Percentiles rank a stretch among this genome's conserved stretches.
These are phyloP conservation scores for Alternaria sp. DNA, from an alignment of 2,329 filamentous ascomycete species.

Conservation along the genomic window DNA sequence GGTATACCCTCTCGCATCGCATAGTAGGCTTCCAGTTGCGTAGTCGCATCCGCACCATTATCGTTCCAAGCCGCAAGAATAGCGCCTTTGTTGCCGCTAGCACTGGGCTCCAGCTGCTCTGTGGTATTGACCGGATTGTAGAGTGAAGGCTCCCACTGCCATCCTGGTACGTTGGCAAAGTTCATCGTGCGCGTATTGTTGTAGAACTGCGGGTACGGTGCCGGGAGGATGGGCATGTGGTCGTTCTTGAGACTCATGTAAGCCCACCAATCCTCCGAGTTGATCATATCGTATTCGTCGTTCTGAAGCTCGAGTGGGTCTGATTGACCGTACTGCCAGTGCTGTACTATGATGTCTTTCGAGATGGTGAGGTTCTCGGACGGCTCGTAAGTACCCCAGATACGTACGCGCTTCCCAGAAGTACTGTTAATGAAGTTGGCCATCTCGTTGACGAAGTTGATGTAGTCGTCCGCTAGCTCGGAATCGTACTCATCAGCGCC, in stretches of 20 bases:
- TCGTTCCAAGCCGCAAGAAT: slow-evolving; percentile 57
- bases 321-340: slow-evolving; percentile 59
- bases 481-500: slow-evolving; percentile 48
- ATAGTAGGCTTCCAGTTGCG: slow-evolving; percentile 57
- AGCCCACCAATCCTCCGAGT: slow-evolving; percentile 60
- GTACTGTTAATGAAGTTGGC: slow-evolving; percentile 38
- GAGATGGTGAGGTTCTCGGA: slow-evolving; percentile 48
- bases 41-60: slow-evolving; percentile 57
- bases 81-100: slow-evolving; percentile 42
- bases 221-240: slow-evolving; percentile 55
- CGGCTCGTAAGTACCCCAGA: slow-evolving; percentile 55
- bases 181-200: slow-evolving; percentile 53
- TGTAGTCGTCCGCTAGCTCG: slow-evolving; percentile 45
- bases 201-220: slow-evolving; percentile 56
- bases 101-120: slow-evolving; percentile 44
- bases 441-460: slow-evolving; percentile 48
- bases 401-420: slow-evolving; percentile 41
- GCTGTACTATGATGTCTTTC: slow-evolving; percentile 52
- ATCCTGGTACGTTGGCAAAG: slow-evolving; percentile 51
- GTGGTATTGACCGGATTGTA: slow-evolving; percentile 54
- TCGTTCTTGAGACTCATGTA: slow-evolving; percentile 64
- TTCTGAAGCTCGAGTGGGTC: slow-evolving; percentile 52
- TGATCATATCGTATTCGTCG: slow-evolving; percentile 51
- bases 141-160: slow-evolving; percentile 57
- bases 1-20: slow-evolving; percentile 55